A percentile compares a stretch with the other conserved stretches of the same genome.
Conservation (phyloP, 352 stramenopile genomes). For the Phytophthora kernoviae region DNA sequence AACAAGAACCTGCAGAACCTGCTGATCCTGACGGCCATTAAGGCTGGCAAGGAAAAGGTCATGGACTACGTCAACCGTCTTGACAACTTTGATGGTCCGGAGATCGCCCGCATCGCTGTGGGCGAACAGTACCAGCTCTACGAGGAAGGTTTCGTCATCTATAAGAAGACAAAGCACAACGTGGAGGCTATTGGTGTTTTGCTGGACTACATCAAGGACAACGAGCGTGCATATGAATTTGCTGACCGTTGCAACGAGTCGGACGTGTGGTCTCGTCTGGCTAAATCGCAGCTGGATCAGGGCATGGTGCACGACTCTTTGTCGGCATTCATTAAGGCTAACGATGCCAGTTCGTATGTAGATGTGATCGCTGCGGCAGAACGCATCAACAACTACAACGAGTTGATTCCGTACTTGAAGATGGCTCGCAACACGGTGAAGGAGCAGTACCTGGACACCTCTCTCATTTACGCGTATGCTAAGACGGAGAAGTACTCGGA, state of each 20-base stretch:
- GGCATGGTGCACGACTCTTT: conserved; percentile 97
- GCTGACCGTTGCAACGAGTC: conserved; percentile 98
- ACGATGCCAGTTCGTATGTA: conserved; percentile 97
- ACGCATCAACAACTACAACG: conserved; percentile 95
- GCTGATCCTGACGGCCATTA: conserved; percentile 99
- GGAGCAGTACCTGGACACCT: conserved; percentile 99
- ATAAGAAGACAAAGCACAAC: conserved; percentile 99
- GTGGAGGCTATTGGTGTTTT: conserved; percentile 93
- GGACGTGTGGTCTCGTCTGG: conserved; percentile 99
- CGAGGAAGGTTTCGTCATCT: conserved; percentile 99
- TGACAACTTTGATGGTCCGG: conserved; percentile 99
- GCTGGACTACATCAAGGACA: conserved; percentile 96
- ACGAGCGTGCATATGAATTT: conserved; percentile 99
- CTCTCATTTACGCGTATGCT: conserved; percentile 99
- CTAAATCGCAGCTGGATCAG: conserved; percentile 98
- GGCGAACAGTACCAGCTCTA: conserved; percentile 99
- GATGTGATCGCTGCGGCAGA: conserved; percentile 98
- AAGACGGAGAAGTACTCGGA: conserved; percentile 99
- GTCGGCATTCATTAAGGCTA: conserved; percentile 99
- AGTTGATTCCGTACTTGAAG: conserved; percentile 98
- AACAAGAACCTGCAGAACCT: conserved; percentile 99
- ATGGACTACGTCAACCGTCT: conserved; percentile 99
- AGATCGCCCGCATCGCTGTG: conserved; percentile 99
- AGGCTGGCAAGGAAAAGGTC: conserved; percentile 97
- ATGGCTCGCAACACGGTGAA: conserved; percentile 99